phyloP scores from a whole-genome alignment of 108 stramenopile species.

The Cyclotella cryptica region DNA sequence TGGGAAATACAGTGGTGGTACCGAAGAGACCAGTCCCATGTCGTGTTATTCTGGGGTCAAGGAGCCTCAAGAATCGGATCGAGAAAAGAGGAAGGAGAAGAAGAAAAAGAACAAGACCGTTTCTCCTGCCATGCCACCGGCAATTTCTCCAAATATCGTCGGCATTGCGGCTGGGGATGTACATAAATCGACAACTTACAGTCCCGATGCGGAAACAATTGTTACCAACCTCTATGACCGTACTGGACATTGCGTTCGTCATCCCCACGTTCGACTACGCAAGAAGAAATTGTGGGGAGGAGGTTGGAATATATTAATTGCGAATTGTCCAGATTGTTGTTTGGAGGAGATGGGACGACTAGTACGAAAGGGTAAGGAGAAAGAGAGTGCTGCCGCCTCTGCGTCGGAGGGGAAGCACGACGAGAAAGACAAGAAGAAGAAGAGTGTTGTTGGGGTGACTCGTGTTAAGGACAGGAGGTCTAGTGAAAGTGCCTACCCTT shows the following conservation, averaged over 20 bases:
- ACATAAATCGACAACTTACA: not conserved
- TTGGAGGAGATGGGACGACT: slow-evolving; percentile 47
- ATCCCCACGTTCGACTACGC: slow-evolving; percentile 43
- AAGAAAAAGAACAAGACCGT: slow-evolving; percentile 2
- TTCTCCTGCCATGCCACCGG: not conserved
- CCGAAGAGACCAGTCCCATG: slow-evolving; percentile 26
- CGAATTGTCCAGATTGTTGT: slow-evolving; percentile 54
- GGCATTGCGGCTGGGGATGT: not conserved
- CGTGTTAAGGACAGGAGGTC: not conserved
- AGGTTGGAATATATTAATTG: slow-evolving; percentile 44
- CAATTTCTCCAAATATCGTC: not conserved
- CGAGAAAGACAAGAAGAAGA: slow-evolving; percentile 9
- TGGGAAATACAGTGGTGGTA: slow-evolving; percentile 5
- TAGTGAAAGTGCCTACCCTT: slow-evolving; percentile 5
- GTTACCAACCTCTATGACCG: slow-evolving; percentile 39
- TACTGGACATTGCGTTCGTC: slow-evolving; percentile 39
- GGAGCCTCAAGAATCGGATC: not conserved
- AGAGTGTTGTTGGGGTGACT: not conserved
- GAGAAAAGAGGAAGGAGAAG: not conserved
- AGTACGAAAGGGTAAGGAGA: slow-evolving; percentile 6
- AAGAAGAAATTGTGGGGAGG: slow-evolving; percentile 50
- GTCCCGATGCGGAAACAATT: slow-evolving; percentile 16
- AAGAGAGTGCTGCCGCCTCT: not conserved
- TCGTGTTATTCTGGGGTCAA: slow-evolving; percentile 14
- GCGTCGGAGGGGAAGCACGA: not conserved